These are phyloP conservation scores for Ailanthus altissimus DNA, from an alignment of 345 rosid genomes.

Conservation along the genomic window DNA sequence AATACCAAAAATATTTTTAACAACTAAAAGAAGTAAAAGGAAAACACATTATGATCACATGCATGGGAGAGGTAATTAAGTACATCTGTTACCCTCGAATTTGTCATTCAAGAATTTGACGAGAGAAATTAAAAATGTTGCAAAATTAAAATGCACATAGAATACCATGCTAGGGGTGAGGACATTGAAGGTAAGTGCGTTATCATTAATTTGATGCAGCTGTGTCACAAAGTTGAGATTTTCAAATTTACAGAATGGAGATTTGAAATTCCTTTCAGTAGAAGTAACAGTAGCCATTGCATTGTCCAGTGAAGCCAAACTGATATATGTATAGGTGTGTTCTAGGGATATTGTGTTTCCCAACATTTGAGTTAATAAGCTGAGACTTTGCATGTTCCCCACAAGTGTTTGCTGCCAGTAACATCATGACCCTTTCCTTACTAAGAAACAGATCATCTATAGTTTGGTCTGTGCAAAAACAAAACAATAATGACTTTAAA, in stretches of 20 bases:
- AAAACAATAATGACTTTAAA: conserved; percentile 10
- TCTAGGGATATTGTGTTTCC: conserved; percentile 17
- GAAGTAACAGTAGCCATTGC: background rate
- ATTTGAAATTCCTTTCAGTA: conserved; percentile 8
- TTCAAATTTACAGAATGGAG: background rate
- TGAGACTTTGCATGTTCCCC: conserved; percentile 35
- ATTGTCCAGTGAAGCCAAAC: conserved; percentile 20
- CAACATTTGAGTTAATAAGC: conserved; percentile 17
- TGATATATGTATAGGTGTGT: background rate
- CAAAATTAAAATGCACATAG: background rate
- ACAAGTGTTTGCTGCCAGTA: conserved; percentile 36
- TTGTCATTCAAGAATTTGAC: background rate
- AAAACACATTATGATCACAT: background rate
- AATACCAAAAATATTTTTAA: background rate
- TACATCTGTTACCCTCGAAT: background rate
- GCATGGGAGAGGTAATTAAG: background rate
- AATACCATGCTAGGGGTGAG: background rate
- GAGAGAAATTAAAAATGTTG: background rate
- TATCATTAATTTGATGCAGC: background rate
- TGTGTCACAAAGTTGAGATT: background rate
- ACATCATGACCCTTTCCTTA: conserved; percentile 32
- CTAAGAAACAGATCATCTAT: conserved; percentile 16
- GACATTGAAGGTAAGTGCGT: background rate
- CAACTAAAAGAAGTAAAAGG: background rate
- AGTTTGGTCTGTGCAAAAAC: conserved; percentile 8